Evolutionary conservation across 176 grass and related monocot genomes (phyloP), one percentile per base, ranked within the genome.

Genomic region (Tillandsia fasciculata): DNA sequence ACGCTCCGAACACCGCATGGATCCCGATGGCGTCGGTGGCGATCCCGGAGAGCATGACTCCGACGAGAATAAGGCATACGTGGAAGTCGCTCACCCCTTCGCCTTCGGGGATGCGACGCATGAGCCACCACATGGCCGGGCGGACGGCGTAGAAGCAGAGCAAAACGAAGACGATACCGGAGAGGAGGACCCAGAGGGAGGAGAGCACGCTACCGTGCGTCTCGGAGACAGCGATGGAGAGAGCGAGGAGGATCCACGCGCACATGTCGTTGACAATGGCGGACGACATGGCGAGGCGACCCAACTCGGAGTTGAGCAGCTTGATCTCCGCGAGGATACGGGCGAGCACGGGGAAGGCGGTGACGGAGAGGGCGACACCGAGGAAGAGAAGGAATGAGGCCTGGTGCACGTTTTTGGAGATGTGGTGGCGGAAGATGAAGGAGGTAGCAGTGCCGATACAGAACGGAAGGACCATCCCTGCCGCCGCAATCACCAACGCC

Each of bases 271-370:
- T 84, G 50, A 96, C 70, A 63, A 96, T 84, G 76, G 85, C 91
- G 33, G 91, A 74, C 12, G 87, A 91, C 83, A 96, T 85, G 56
- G 88, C 88, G 72, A 83, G 64, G 11, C 81, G 77, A 10, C 92
- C 92, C 3, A 96, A 17, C 27, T 88, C 83, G 61, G 87, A 83
- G 74, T 79, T 81, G 22, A 88, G 85, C 61, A 96, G 81, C 80
- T 91, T 96, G 64, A 77, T 88, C 83, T 96, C 88, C 52, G 92
- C 85, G 48, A 96, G 85, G 71, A 91, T 91, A 73, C 92, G 88
- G 8, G 92, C 88, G 0, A 96, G 85, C 26, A 96, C 83, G 3
- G 88, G 85, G 80, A 96, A 96, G 15, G 91, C 88, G 9, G 91
- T 96, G 27, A 87, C 78, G 10, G 88, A 96, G 54, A 96, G 81